phyloP scores from a whole-genome alignment of 169 alveolate genomes.

The Miamiensis avidus region DNA sequence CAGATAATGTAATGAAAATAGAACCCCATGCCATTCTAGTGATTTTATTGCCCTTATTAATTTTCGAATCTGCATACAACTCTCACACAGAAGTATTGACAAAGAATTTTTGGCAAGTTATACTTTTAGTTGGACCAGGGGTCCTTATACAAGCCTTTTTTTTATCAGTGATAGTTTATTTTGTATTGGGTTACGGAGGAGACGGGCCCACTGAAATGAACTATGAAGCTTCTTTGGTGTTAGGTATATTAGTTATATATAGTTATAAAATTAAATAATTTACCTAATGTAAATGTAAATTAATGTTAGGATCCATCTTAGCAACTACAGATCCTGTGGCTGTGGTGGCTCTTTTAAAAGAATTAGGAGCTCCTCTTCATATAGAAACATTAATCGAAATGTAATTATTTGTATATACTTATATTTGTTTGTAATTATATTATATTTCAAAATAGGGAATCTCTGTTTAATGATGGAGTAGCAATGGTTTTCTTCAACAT shows the following conservation, averaged over 20 bases:
- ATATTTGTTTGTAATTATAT: too few species aligned
- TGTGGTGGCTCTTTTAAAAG: slow-evolving; percentile 54
- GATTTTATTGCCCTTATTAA: neutral
- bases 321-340: slow-evolving; percentile 70
- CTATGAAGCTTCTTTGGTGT: neutral
- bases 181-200: neutral
- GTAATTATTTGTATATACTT: neutral
- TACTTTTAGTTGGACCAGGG: neutral
- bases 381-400: slow-evolving; percentile 46
- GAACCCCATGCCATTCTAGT: neutral
- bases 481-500: slow-evolving; percentile 53
- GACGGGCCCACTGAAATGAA: neutral
- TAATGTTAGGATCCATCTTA: slow-evolving; percentile 44
- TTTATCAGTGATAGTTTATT: neutral
- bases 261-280: too few species aligned
- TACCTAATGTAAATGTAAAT: slow-evolving; percentile 8
- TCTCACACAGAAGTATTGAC: neutral
- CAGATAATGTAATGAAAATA: neutral
- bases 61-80: neutral
- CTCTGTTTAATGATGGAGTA: slow-evolving; percentile 52
- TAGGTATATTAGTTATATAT: neutral
- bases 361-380: slow-evolving; percentile 56
- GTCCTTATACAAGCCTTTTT: neutral
- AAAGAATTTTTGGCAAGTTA: neutral
- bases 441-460: slow-evolving; percentile 35